phyloP scores from a whole-genome alignment of 2,329 filamentous ascomycete species.

The Exophiala xenobiotica region DNA sequence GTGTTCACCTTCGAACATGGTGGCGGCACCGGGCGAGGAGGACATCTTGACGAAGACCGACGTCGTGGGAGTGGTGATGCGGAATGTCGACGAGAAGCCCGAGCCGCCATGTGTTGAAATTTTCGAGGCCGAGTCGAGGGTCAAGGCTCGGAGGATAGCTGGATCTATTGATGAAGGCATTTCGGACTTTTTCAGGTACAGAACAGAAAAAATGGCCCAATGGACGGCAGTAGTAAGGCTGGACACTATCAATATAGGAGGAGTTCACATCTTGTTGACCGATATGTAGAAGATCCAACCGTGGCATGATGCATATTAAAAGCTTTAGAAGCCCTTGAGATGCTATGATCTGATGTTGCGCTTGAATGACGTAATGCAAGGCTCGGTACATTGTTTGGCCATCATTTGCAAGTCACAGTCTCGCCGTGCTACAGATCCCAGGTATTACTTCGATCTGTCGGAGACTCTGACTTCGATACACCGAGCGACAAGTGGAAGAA shows the following conservation, averaged over 20 bases:
- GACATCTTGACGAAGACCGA: conserved; percentile 43
- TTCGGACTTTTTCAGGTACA: background rate
- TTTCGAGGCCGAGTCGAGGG: conserved; percentile 36
- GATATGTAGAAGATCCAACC: too few species aligned
- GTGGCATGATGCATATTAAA: too few species aligned
- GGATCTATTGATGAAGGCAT: conserved; percentile 28
- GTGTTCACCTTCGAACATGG: conserved; percentile 66
- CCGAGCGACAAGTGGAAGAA: too few species aligned
- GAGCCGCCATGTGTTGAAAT: conserved; percentile 41
- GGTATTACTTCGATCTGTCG: too few species aligned
- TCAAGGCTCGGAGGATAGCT: conserved; percentile 41
- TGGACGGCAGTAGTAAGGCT: too few species aligned
- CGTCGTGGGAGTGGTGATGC: conserved; percentile 38
- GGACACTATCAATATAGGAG: too few species aligned
- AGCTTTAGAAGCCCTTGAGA: background rate
- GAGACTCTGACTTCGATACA: too few species aligned
- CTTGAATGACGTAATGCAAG: background rate
- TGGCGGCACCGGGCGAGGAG: conserved; percentile 35
- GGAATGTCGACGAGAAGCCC: conserved; percentile 46
- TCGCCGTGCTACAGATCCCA: background rate
- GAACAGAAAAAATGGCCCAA: background rate
- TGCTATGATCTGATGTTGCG: background rate
- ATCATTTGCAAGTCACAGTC: background rate
- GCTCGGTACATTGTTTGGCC: background rate
- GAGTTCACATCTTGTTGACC: too few species aligned